Evolutionary conservation across 2,329 filamentous ascomycete genomes (phyloP), one percentile per base, ranked within the genome.

Genomic region (Fusarium subtropicale): DNA sequence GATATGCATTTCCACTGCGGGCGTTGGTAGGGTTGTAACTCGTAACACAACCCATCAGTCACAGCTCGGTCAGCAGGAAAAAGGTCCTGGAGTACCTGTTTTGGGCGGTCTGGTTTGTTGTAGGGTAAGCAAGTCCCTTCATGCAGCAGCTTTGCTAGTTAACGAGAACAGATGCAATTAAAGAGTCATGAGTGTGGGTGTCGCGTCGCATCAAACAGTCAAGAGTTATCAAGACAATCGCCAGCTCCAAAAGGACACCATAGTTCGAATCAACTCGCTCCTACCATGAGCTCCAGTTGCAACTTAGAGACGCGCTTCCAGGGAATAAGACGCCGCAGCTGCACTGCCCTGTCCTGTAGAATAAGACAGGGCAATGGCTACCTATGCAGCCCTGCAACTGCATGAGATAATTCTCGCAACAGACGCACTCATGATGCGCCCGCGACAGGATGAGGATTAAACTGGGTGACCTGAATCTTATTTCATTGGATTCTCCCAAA

Each of bases 111-210:
- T n/a, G 16, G 47, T 46, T 22, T 38, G 51, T 34, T 48, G 55
- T 57, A 68, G 66, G 66, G 66, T 68, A 68, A 31, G 66, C 51
- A 45, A 46, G 46, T 61, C 60, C 65, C 46, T 52, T 56, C 10
- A 31, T 61, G 39, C 31, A 46, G 52, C 34, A 55, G 47, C 11
- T 34, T 16, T 55, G 46, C 22, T 61, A 64, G 36, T 61, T 67
- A 67, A 66, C 63, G 41, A 39, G 48, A 52, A 67, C 65, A 60
- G 44, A 69, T 69, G 67, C 67, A 69, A 68, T 70, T 69, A 69
- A 69, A 70, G 67, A 70, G 67, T 69, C 67, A 68, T 66, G 56
- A 62, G 56, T 18, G 56, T 45, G 41, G 62, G 44, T 41, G 33
- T 45, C 41, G 34, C 56, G 42, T 48, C 41, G 11, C 61, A 45